Percentiles rank a stretch among this genome's conserved stretches.
Evolutionary conservation across 345 rosid species (phyloP).

Genomic region (Physaria fendleri): DNA sequence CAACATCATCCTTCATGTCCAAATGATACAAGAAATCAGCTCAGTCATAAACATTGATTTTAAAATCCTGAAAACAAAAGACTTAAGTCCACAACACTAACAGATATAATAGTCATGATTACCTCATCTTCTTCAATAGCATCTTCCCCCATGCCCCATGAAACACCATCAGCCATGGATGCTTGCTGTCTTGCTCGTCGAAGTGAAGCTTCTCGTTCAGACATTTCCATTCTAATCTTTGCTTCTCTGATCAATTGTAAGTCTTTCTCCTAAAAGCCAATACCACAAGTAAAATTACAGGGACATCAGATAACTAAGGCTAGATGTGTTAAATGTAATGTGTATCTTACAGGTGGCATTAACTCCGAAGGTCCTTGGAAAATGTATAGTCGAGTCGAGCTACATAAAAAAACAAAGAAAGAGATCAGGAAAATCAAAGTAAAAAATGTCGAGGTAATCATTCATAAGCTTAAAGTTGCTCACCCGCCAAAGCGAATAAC

Average conservation of each 20-base stretch:
- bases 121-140: conserved; percentile 95
- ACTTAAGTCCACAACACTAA: background rate
- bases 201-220: conserved; percentile 82
- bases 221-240: conserved; percentile 46
- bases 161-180: conserved; percentile 84
- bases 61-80: background rate
- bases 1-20: conserved; percentile 59
- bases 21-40: conserved; percentile 4
- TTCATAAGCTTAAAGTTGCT: conserved; percentile 26
- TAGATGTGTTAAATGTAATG: background rate
- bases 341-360: conserved; percentile 72
- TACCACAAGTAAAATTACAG: background rate
- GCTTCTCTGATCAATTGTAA: conserved; percentile 51
- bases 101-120: background rate
- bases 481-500: conserved; percentile 91
- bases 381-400: conserved; percentile 73
- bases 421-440: background rate
- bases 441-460: background rate
- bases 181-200: conserved; percentile 72
- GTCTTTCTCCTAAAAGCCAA: conserved; percentile 53
- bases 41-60: background rate
- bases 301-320: background rate
- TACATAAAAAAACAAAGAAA: conserved; percentile 10
- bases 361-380: conserved; percentile 88
- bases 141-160: conserved; percentile 99